phyloP scores from a whole-genome alignment of 192 early-diverging fungal genomes.

The Coemansia umbellata region DNA sequence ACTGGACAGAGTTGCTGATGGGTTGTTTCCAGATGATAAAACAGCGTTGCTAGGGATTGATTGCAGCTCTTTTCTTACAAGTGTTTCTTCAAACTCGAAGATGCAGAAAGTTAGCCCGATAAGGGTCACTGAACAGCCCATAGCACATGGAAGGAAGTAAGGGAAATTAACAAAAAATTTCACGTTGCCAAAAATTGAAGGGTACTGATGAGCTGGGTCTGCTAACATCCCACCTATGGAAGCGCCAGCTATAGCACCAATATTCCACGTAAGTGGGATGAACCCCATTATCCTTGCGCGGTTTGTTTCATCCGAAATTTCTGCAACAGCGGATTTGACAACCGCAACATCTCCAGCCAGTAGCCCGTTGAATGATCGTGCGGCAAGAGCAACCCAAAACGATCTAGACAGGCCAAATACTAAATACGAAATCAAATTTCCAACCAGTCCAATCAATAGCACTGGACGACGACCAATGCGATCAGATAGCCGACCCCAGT shows the following conservation, averaged over 20 bases:
- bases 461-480: constrained; percentile 74
- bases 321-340: constrained; percentile 70
- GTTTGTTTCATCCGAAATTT: constrained; percentile 75
- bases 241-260: constrained; percentile 59
- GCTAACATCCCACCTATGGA: constrained; percentile 68
- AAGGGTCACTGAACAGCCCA: constrained; percentile 54
- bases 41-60: not conserved
- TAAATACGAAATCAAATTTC: constrained; percentile 58
- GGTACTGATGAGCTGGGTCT: constrained; percentile 61
- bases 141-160: constrained; percentile 75
- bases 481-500: constrained; percentile 67
- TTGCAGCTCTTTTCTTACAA: not conserved
- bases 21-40: not conserved
- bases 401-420: constrained; percentile 65
- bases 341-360: constrained; percentile 71
- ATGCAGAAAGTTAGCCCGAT: constrained; percentile 59
- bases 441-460: constrained; percentile 65
- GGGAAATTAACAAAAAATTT: constrained; percentile 61
- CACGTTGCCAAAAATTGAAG: constrained; percentile 52
- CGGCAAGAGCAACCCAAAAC: constrained; percentile 51
- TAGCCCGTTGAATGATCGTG: constrained; percentile 58
- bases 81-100: constrained; percentile 57
- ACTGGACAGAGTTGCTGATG: not conserved
- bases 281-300: constrained; percentile 63
- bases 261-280: constrained; percentile 61